Evolutionary conservation across 208 protist species (phyloP), one percentile per base, ranked within the genome.

Genomic region (Crithidia acanthocephali): DNA sequence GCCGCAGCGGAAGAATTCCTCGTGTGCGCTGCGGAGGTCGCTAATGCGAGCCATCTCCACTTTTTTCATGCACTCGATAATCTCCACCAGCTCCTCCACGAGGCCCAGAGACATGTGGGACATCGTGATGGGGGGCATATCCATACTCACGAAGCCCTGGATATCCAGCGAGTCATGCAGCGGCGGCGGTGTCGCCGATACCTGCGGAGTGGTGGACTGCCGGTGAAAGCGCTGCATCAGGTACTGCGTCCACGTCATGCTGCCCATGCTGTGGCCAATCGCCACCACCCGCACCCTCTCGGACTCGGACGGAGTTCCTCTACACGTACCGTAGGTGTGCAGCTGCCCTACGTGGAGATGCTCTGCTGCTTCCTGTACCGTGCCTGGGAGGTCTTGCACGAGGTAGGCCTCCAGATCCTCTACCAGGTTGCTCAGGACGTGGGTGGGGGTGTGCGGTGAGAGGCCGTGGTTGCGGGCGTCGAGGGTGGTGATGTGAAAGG

Each of bases 211-310:
- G 18, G 55, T 27, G 23, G 35, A 22, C 15, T 33, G 42, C 18
- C 6, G 28, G 48, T 37, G 22, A 28, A 32, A 50, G 27, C 64
- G 68, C 32, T 81, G 62, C 79, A 88, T 80, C 22, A 92, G 58
- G 72, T 81, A 85, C 32, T 80, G 74, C 27, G 74, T 69, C 80
- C 80, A 87, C 45, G 75, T 80, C 35, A 79, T 64, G 30, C 81
- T 80, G 20, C 87, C 87, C 87, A 92, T 92, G 63, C 84, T 88
- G 50, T 89, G 87, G 1, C 87, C 87, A 44, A 92, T 68, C 7
- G 79, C 87, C 8, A 92, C 42, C 22, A 87, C 68, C 16, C 66
- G 66, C 33, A 16, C 25, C 15, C 45, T 40, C 51, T 42, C 16
- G 28, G 51, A 50, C n/a, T n/a, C n/a, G n/a, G n/a, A n/a, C n/a